Base-by-base conservation (phyloP, 2,329 filamentous ascomycete species). In the Cercospora berteroae region DNA sequence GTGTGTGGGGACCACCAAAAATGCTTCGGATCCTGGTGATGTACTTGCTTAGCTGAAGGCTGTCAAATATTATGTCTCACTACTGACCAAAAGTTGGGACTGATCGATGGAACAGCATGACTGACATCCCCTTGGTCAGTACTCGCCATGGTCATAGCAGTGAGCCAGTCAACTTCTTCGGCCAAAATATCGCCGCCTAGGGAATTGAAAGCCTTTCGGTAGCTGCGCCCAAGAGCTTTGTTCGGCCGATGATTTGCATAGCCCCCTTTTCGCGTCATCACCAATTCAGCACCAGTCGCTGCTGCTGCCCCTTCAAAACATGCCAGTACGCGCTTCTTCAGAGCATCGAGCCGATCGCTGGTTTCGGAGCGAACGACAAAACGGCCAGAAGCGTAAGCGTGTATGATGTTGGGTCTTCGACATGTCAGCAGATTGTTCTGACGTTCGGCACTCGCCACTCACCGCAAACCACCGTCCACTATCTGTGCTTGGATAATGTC, bases 101-200 rank as follows among this genome's bases (percentile, higher is more conserved):
- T 84, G 42, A 89, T 74, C 63, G 83, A 85, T 44, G 86, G 87
- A 79, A 88, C 81, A 1, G 80, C 83, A 71, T 88, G 84, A 70
- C 83, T 87, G 63, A 88, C 76, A 68, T 89, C 82, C 0, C 87
- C 87, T 76, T 88, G 85, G 72, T 89, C 87, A 0, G 85, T 87
- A 69, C 84, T 86, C 4, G 86, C 86, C 72, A 80, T 81, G n/a
- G 81, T 83, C 25, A 77, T 73, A 0, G 82, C 82, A 4, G 75
- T 72, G 9, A 80, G 74, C 62, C 80, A 76, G 65, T 84, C 83
- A 6, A 81, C 59, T 2, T 82, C 80, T 10, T 78, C 78, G 1
- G 69, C 68, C 0, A 79, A 75, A 1, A 82, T 79, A 3, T 72
- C 67, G 1, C 80, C 77, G 10, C 75, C 77, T 59, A 79, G 67